These are phyloP conservation scores for Penicillium sclerotigenum DNA, from an alignment of 2,329 filamentous ascomycete genomes.

Conservation along the genomic window DNA sequence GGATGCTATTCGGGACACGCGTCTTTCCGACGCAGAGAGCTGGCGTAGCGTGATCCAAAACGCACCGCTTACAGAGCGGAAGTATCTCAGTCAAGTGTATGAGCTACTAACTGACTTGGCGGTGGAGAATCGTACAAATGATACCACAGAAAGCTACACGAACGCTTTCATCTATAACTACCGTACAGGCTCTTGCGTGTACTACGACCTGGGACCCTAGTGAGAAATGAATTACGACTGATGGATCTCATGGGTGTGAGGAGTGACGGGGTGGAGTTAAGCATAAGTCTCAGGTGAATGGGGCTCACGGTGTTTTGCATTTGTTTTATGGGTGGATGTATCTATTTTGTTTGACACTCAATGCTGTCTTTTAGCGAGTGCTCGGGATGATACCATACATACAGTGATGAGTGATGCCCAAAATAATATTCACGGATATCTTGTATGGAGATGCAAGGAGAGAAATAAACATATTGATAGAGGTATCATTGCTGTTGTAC, in stretches of 20 bases:
- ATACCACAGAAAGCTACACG: constrained; percentile 54
- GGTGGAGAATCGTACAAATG: constrained; percentile 40
- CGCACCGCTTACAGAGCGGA: constrained; percentile 71
- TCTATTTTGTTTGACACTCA: constrained; percentile 10
- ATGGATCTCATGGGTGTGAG: constrained; percentile 1
- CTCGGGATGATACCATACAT: constrained; percentile 16
- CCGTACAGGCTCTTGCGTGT: constrained; percentile 75
- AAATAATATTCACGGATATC: constrained; percentile 8
- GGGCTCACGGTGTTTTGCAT: constrained; percentile 13
- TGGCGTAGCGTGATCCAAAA: constrained; percentile 80
- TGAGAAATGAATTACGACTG: constrained; percentile 20
- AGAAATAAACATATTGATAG: constrained; percentile 10
- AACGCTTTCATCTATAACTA: constrained; percentile 93
- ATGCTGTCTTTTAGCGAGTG: constrained; percentile 18
- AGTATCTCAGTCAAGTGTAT: constrained; percentile 79
- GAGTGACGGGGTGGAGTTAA: background rate
- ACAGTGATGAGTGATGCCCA: constrained; percentile 17
- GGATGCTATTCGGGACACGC: constrained; percentile 69
- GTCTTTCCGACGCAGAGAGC: constrained; percentile 73
- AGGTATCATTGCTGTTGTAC: constrained; percentile 39
- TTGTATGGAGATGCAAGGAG: constrained; percentile 4
- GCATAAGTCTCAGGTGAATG: constrained; percentile 6
- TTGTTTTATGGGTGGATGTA: constrained; percentile 2
- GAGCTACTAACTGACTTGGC: constrained; percentile 67
- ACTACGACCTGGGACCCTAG: constrained; percentile 68